Base-by-base conservation (phyloP, 257 asterid species). In the Solanum infundibuliforme region DNA sequence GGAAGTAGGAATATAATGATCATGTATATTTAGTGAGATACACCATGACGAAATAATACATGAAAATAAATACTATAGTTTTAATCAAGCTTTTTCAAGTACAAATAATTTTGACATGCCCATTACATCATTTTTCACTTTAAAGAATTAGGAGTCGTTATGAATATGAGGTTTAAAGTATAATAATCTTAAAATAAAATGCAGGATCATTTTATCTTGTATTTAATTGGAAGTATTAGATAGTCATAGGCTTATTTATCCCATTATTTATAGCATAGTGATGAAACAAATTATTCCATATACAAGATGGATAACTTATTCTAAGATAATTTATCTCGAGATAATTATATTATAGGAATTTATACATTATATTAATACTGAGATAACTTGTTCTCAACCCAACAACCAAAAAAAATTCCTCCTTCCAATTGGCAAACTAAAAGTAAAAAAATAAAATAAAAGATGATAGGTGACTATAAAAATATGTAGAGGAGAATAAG, bases 1-100 rank as follows among this genome's bases (percentile, higher is more conserved):
- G 85, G 65, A 16, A 81, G 85, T 46, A 81, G 85, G 39, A 81
- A 16, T 73, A 73, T 10, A 20, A 73, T 81, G 39, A 81, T 81
- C 29, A 46, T 29, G 66, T 41, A 76, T 25, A 41, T 77, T 18
- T 5, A 81, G 39, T 81, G 68, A 43, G 85, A 48, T 81, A 29
- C 41, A 81, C 41, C 71, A 62, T 48, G 25, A 48, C 18, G 41
- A 81, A 81, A 27, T 46, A 81, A 81, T 12, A 43, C n/a, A 79
- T 5, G 18, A 39, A 43, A 13, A 43, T 11, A 81, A 43, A 18
- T 7, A 68, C 9, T 68, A 68, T 25, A 77, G 36, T 77, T 27
- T 11, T 29, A 16, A 29, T 46, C 18, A 29, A 81, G 68, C 27
- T 29, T 7, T 76, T 27, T 27, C 68, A 18, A 27, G 66, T 79